Conservation (phyloP, 805 yeast species). For the Metschnikowia koreensis region DNA sequence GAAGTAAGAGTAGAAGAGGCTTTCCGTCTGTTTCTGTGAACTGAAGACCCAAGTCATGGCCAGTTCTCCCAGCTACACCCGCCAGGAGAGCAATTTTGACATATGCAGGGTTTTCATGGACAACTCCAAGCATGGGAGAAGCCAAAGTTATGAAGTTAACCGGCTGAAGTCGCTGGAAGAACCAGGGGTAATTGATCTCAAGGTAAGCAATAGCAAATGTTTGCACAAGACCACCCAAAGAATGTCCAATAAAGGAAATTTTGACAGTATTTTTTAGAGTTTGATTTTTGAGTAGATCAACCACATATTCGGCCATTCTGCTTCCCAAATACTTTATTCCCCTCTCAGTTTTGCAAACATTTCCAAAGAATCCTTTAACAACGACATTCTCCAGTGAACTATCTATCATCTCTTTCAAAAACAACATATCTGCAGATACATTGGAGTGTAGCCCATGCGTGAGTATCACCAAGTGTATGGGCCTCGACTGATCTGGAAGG, state of each 20-base stretch:
- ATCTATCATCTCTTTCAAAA: constrained; percentile 77
- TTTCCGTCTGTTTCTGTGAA: constrained; percentile 41
- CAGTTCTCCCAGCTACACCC: constrained; percentile 91
- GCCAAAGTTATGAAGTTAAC: constrained; percentile 81
- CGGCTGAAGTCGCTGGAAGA: constrained; percentile 66
- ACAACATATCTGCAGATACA: constrained; percentile 85
- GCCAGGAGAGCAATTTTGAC: constrained; percentile 80
- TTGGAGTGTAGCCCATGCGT: constrained; percentile 95
- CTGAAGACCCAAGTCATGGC: constrained; percentile 80
- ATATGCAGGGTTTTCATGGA: constrained; percentile 83
- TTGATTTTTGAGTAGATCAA: constrained; percentile 50
- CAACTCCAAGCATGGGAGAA: constrained; percentile 83
- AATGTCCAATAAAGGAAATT: constrained; percentile 89
- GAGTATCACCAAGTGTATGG: constrained; percentile 78
- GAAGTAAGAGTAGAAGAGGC: constrained; percentile 74
- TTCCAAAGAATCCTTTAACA: constrained; percentile 79
- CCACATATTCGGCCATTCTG: constrained; percentile 71
- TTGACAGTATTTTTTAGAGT: constrained; percentile 44
- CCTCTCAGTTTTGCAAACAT: constrained; percentile 82
- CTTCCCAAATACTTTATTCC: constrained; percentile 85
- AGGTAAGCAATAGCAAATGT: constrained; percentile 87
- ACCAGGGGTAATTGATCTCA: constrained; percentile 62
- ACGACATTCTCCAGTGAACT: constrained; percentile 61
- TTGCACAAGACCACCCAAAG: constrained; percentile 90
- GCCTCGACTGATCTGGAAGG: constrained; percentile 42